A percentile compares a stretch with the other conserved stretches of the same genome.
Evolutionary conservation across 257 asterid genomes (phyloP).

Genomic region (Solanum ossicruentum): DNA sequence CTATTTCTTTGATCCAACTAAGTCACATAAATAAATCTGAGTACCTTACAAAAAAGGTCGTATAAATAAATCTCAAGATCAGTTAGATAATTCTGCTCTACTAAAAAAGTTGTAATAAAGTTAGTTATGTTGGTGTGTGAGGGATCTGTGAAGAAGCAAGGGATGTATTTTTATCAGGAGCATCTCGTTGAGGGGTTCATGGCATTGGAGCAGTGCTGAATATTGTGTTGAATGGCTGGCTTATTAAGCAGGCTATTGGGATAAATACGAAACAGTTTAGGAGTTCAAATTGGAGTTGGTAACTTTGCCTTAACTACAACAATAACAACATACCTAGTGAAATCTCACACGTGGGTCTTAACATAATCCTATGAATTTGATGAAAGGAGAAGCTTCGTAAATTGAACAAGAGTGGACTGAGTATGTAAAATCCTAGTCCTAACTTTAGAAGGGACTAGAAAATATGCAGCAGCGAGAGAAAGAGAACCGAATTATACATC

Average conservation of each 20-base stretch:
- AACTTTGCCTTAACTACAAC: neutral
- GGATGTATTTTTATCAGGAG: neutral
- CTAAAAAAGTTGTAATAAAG: neutral
- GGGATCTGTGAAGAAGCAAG: neutral
- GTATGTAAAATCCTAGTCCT: neutral
- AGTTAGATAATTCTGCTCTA: neutral
- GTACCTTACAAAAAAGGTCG: neutral
- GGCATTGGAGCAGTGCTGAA: neutral
- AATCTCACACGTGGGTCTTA: no score
- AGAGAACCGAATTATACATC: neutral
- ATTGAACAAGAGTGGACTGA: neutral
- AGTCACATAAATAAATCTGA: neutral
- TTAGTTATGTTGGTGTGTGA: neutral
- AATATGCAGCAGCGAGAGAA: neutral
- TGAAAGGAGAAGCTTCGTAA: neutral
- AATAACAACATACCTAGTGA: no score
- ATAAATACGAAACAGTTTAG: neutral
- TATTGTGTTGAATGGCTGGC: neutral
- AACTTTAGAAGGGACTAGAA: neutral
- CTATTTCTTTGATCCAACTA: neutral
- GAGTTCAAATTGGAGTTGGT: neutral
- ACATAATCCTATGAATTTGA: neutral
- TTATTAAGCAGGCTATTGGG: neutral
- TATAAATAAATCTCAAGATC: neutral
- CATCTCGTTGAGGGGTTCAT: neutral